Evolutionary conservation across 441 rosid genomes (phyloP), one percentile per base, ranked within the genome.

Genomic region (Syzygium malaccense): DNA sequence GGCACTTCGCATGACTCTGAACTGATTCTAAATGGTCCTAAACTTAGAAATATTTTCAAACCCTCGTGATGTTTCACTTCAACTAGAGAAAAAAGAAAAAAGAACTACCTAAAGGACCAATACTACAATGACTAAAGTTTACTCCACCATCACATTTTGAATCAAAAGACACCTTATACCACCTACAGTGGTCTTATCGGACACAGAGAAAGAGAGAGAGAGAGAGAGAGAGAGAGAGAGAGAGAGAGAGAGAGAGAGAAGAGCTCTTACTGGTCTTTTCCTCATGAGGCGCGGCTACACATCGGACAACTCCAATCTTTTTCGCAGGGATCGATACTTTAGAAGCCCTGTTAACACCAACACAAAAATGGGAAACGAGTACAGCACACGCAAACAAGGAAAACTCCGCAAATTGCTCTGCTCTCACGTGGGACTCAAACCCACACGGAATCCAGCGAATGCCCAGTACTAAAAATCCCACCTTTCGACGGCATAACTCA

Each of bases 241-340:
- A 62, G 78, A 85, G 14, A 25, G 48, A 25, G 32, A 26, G 9
- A 6, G 9, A 1, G 3, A 66, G 6, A 71, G 49, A 37, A 25
- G 51, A 13, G 5, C 83, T 75, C 83, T 28, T 89, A 96, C 98
- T 93, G 20, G 91, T 95, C 90, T 93, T 93, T 48, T 95, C 95
- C 85, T 95, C 94, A 86, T 93, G 95, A 49, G 97, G 95, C 10
- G 93, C 88, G n/a, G 96, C 94, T 48, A 94, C 95, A 87, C 99
- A 95, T 85, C 91, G 94, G 91, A 96, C 93, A 18, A 89, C 87
- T 64, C 91, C 92, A 55, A 91, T 87, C 88, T 91, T 91, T 90
- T 93, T 95, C 2, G 92, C 51, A 84, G 94, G 94, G 89, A 95
- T 66, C 55, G 91, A 91, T 51, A 62, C 92, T 86, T 87, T 92